A percentile compares a stretch with the other conserved stretches of the same genome.
phyloP scores from a whole-genome alignment of 164 flowering plant species.

The Chimonanthus salicifolius region DNA sequence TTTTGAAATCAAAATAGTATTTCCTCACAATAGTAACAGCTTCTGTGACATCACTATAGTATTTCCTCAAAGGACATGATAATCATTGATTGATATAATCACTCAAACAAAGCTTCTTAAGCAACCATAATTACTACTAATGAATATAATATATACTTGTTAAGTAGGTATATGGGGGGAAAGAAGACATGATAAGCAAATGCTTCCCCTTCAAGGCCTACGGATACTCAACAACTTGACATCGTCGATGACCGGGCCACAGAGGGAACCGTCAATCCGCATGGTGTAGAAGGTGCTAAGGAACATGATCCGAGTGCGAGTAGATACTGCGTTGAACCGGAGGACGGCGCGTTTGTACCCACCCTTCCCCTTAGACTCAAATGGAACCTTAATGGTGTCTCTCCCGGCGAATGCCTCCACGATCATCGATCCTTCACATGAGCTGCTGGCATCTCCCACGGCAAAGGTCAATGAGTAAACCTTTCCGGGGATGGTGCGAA shows the following conservation, averaged over 20 bases:
- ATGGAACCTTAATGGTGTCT: slow-evolving; percentile 40
- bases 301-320: slow-evolving; percentile 51
- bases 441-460: slow-evolving; percentile 64
- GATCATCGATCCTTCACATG: slow-evolving; percentile 63
- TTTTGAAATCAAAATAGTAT: no score
- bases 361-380: slow-evolving; percentile 62
- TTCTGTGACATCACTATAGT: slow-evolving; percentile 1
- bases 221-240: slow-evolving; percentile 50
- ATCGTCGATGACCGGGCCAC: slow-evolving; percentile 80
- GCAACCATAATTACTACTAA: slow-evolving; percentile 8
- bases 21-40: not conserved
- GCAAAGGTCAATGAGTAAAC: slow-evolving; percentile 49
- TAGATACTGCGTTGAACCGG: slow-evolving; percentile 39
- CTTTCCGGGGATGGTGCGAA: slow-evolving; percentile 36
- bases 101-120: slow-evolving; percentile 6
- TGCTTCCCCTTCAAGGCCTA: not conserved
- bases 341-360: slow-evolving; percentile 56
- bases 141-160: not conserved
- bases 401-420: slow-evolving; percentile 67
- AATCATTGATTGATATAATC: not conserved
- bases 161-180: not conserved
- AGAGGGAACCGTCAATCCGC: slow-evolving; percentile 56
- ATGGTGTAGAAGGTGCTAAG: slow-evolving; percentile 58
- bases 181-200: not conserved
- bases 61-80: not conserved